A percentile compares a stretch with the other conserved stretches of the same genome.
Conservation (phyloP, 352 stramenopile species). For the Globisporangium solare region DNA sequence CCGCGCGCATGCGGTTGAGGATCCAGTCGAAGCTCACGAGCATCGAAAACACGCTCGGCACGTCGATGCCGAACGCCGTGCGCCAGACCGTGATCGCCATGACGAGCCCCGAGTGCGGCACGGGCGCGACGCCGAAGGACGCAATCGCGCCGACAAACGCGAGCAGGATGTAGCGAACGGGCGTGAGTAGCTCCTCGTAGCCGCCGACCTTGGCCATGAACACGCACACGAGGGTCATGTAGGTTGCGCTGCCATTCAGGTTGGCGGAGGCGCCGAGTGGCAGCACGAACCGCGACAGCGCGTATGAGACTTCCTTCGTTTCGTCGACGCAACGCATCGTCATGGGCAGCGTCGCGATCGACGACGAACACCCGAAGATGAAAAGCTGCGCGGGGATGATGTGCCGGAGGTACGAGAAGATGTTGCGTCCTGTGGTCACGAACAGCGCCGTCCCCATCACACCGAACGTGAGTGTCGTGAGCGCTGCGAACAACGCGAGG, state of each 20-base stretch:
- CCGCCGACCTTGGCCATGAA: conserved; percentile 70
- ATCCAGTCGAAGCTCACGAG: conserved; percentile 71
- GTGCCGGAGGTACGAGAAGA: conserved; percentile 61
- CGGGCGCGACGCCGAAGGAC: conserved; percentile 65
- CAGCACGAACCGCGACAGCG: conserved; percentile 64
- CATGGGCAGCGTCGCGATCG: conserved; percentile 73
- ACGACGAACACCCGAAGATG: conserved; percentile 74
- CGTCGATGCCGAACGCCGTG: conserved; percentile 52
- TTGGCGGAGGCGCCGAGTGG: conserved; percentile 66
- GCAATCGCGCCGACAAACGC: conserved; percentile 58
- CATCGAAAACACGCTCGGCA: conserved; percentile 62
- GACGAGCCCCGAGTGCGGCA: conserved; percentile 67
- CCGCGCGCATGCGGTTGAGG: conserved; percentile 60
- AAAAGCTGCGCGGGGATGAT: conserved; percentile 76
- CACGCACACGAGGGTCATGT: conserved; percentile 68
- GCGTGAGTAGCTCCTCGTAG: conserved; percentile 43
- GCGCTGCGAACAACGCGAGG: conserved; percentile 34
- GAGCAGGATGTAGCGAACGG: conserved; percentile 54
- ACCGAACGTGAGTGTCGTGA: conserved; percentile 46
- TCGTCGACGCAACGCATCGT: conserved; percentile 72
- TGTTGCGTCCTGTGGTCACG: conserved; percentile 49
- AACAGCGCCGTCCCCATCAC: conserved; percentile 52
- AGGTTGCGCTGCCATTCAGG: conserved; percentile 67
- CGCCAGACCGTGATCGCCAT: conserved; percentile 79
- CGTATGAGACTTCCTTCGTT: conserved; percentile 52